Conservation (phyloP, 805 yeast species). For the Blastobotrys muscicola region DNA sequence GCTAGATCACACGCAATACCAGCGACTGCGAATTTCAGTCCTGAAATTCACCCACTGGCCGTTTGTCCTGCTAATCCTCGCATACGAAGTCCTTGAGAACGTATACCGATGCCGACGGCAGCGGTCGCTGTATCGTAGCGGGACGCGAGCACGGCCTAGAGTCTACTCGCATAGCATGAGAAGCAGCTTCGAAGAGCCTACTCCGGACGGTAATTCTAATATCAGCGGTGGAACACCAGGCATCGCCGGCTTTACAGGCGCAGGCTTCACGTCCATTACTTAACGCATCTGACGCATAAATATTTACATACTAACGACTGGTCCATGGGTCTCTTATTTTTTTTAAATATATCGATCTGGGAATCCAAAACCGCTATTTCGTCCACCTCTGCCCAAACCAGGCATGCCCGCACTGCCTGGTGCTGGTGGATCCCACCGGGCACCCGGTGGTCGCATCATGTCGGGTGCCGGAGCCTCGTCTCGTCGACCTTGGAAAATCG, state of each 20-base stretch:
- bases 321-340: background rate
- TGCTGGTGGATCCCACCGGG: conserved; percentile 33
- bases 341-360: background rate
- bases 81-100: conserved; percentile 13
- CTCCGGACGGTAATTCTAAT: no score
- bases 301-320: background rate
- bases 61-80: conserved; percentile 17
- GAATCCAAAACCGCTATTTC: background rate
- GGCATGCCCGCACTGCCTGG: conserved; percentile 17
- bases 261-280: background rate
- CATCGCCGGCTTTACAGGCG: no score
- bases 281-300: background rate
- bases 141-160: no score
- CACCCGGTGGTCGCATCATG: conserved; percentile 28
- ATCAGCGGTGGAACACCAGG: no score
- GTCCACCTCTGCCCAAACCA: conserved; percentile 2
- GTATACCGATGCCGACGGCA: no score
- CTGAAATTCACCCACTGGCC: conserved; percentile 25
- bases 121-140: no score
- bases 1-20: conserved; percentile 19
- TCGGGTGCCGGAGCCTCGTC: conserved; percentile 13
- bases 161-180: no score
- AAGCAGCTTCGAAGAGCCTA: no score
- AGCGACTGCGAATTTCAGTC: conserved; percentile 18
- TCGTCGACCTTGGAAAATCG: conserved; percentile 18